These are phyloP conservation scores for Colletotrichum lini DNA, from an alignment of 2,329 filamentous ascomycete species.

Conservation along the genomic window DNA sequence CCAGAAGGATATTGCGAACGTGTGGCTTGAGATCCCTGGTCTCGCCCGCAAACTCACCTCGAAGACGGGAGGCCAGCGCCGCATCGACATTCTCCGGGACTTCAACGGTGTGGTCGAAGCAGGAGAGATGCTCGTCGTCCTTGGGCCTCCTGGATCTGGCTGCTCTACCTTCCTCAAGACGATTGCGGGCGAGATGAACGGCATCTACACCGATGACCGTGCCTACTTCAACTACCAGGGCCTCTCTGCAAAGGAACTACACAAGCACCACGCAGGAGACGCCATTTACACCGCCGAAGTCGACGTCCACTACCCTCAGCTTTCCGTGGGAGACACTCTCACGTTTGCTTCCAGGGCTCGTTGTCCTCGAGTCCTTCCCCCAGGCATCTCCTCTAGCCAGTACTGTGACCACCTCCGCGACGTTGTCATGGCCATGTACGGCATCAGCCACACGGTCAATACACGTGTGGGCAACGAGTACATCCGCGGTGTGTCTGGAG, in stretches of 20 bases:
- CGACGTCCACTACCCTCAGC: constrained; percentile 73
- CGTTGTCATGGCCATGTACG: constrained; percentile 68
- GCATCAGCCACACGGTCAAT: constrained; percentile 68
- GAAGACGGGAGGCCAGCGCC: constrained; percentile 46
- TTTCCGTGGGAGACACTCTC: constrained; percentile 73
- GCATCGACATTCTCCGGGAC: constrained; percentile 64
- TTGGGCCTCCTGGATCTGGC: constrained; percentile 67
- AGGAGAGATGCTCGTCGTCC: constrained; percentile 71
- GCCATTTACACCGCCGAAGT: constrained; percentile 78
- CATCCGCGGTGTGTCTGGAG: constrained; percentile 68
- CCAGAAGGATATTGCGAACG: constrained; percentile 59
- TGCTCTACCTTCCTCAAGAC: constrained; percentile 80
- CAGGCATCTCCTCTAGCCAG: constrained; percentile 56
- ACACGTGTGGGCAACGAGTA: constrained; percentile 70
- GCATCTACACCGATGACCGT: constrained; percentile 59
- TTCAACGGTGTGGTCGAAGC: constrained; percentile 66
- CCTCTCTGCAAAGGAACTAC: constrained; percentile 35
- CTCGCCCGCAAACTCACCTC: constrained; percentile 52
- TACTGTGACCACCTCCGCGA: constrained; percentile 66
- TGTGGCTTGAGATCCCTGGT: constrained; percentile 48
- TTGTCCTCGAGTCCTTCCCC: constrained; percentile 62
- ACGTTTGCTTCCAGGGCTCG: constrained; percentile 71
- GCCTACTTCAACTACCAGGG: constrained; percentile 42
- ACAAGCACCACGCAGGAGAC: constrained; percentile 63
- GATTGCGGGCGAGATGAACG: constrained; percentile 74